phyloP scores from a whole-genome alignment of 78 protist genomes.

The Speleostelium caveatum region DNA sequence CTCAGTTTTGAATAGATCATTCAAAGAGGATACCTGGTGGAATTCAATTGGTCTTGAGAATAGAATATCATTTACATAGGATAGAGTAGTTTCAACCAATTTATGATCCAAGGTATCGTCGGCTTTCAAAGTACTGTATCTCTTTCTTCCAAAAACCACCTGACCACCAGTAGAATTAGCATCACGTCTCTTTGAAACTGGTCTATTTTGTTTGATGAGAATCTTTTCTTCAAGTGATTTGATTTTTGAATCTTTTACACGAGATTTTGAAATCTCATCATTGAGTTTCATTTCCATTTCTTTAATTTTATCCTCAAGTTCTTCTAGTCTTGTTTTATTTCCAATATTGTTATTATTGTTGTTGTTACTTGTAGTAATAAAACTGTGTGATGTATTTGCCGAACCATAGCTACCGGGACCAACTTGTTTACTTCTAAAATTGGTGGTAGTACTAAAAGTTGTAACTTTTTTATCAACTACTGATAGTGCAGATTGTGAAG shows the following conservation, averaged over 20 bases:
- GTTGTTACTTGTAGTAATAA: not conserved
- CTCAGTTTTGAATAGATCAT: conserved; percentile 41
- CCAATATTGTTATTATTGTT: conserved; percentile 11
- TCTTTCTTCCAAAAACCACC: conserved; percentile 12
- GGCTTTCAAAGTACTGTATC: conserved; percentile 47
- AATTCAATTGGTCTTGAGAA: conserved; percentile 34
- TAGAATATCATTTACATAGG: conserved; percentile 10
- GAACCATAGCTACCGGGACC: conserved; percentile 9
- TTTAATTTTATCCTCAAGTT: not conserved
- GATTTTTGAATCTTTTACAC: conserved; percentile 31
- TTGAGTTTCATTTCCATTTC: conserved; percentile 12
- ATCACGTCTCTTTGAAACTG: not conserved
- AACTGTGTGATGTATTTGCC: not conserved
- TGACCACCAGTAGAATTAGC: not conserved
- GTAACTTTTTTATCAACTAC: not conserved
- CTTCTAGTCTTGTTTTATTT: conserved; percentile 21
- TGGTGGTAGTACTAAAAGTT: not conserved
- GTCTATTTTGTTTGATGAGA: conserved; percentile 6
- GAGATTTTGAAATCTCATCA: conserved; percentile 10
- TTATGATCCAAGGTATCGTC: conserved; percentile 5
- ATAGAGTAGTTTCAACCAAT: conserved; percentile 28
- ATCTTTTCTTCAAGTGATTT: conserved; percentile 21
- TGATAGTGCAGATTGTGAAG: conserved; percentile 9
- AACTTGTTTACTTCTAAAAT: not conserved
- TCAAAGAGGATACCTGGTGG: conserved; percentile 44